phyloP scores from a whole-genome alignment of 2,329 filamentous ascomycete genomes.

The Akanthomyces uredinophilus region DNA sequence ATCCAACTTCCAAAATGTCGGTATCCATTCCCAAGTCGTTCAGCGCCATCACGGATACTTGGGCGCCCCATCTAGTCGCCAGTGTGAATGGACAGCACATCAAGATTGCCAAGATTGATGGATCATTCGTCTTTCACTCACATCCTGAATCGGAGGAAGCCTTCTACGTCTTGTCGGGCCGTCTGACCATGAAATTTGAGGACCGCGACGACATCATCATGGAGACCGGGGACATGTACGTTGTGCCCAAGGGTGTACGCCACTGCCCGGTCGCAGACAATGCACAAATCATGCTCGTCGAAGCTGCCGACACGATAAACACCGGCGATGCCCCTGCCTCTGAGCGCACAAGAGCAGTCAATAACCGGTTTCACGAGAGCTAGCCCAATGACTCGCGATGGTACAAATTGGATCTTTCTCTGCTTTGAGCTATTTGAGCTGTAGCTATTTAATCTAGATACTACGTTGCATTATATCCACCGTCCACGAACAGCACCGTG shows the following conservation, averaged over 20 bases:
- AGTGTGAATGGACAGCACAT: slow-evolving; percentile 34
- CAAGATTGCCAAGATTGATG: slow-evolving; percentile 36
- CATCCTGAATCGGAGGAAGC: slow-evolving; percentile 38
- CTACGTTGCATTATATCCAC: slow-evolving; percentile 29
- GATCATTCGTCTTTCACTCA: slow-evolving; percentile 35
- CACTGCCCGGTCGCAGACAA: slow-evolving; percentile 33
- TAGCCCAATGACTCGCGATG: background rate
- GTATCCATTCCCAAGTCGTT: slow-evolving; percentile 24
- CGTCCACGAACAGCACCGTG: slow-evolving; percentile 31
- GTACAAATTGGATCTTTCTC: background rate
- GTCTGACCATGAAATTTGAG: slow-evolving; percentile 30
- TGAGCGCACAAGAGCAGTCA: slow-evolving; percentile 20
- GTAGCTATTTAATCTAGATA: background rate
- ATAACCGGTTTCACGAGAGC: background rate
- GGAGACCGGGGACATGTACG: slow-evolving; percentile 29
- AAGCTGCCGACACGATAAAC: slow-evolving; percentile 29
- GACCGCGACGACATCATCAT: slow-evolving; percentile 24
- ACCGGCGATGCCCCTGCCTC: slow-evolving; percentile 24
- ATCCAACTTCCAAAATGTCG: background rate
- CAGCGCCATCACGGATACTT: slow-evolving; percentile 25
- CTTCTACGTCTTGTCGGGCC: slow-evolving; percentile 34
- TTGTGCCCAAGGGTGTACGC: slow-evolving; percentile 32
- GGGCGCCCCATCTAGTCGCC: slow-evolving; percentile 29
- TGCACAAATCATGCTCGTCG: slow-evolving; percentile 34
- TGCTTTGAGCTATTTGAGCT: background rate